A percentile compares a stretch with the other conserved stretches of the same genome.
These are phyloP conservation scores for Quercus mongolica DNA, from an alignment of 306 rosid species.

Conservation along the genomic window DNA sequence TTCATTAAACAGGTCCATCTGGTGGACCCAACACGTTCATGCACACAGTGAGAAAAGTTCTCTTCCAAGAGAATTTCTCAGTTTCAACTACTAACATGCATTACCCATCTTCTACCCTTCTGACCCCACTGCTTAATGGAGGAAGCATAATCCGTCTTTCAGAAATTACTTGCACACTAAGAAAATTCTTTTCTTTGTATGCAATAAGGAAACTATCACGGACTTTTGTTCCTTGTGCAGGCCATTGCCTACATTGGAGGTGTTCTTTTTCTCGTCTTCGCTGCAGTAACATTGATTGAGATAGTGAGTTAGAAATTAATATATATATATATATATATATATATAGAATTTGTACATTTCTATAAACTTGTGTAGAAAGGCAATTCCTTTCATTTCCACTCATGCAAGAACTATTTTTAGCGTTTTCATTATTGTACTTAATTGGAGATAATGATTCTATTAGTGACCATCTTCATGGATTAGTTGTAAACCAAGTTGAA, in stretches of 20 bases:
- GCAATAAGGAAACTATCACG: neutral
- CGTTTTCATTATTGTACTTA: neutral
- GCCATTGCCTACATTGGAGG: constrained; percentile 85
- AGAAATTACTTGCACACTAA: constrained; percentile 1
- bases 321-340: neutral
- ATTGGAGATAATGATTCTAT: neutral
- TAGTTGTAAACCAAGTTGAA: no score
- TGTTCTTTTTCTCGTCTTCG: constrained; percentile 88
- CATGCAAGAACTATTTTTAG: neutral
- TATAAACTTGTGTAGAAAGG: neutral
- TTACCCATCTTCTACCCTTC: constrained; percentile 9
- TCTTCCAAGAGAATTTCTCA: constrained; percentile 12
- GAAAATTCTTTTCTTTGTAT: neutral
- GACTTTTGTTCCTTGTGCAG: constrained; percentile 44
- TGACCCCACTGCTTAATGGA: constrained; percentile 12
- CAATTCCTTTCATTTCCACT: neutral
- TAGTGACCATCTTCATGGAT: no score
- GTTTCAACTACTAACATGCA: constrained; percentile 19
- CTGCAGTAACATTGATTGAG: constrained; percentile 69
- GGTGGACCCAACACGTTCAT: constrained; percentile 26
- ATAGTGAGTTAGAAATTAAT: constrained; percentile 46
- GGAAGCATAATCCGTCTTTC: constrained; percentile 15
- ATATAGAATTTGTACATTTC: neutral
- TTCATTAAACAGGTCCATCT: constrained; percentile 9
- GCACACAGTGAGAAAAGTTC: constrained; percentile 11